Base-by-base conservation (phyloP, 169 alveolate genomes). In the Plasmodium gonderi region DNA sequence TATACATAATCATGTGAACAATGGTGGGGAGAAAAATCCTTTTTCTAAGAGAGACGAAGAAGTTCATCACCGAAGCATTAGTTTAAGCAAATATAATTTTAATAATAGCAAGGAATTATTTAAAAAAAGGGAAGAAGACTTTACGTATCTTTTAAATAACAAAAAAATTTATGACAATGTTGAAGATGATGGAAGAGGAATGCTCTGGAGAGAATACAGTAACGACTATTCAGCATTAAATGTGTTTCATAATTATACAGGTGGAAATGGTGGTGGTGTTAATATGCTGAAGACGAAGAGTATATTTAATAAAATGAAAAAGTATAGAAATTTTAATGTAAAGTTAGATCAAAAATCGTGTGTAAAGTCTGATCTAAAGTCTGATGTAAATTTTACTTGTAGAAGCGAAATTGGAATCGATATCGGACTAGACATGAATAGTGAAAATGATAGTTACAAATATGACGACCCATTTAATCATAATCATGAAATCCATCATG, bases 81-180 rank as follows among this genome's bases (percentile, higher is more conserved):
- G 17, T 3, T 7, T 38, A 20, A 49, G 60, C 11, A 79, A 36
- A 11, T 5, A 51, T 33, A 54, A 79, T 11, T 0, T 54, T 9
- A 54, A 38, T 45, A 23, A 31, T 17, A 17, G 44, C n/a, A 29
- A 69, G 38, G 77, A 54, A 11, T 51, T 44, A 3, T 31, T 82
- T 31, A 44, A n/a, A 6, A 82, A 82, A 45, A 82, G 87, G 47
- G 80, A 82, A 14, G 80, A 82, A 14, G 82, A 82, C 42, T 38
- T 23, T 45, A 68, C 54, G 6, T 69, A 45, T 33, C 49, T 68
- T 7, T 38, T 82, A 40, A 69, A 67, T 5, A 82, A 82, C 38
- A 82, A 82, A 38, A 82, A 82, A 68, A 68, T 68, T 8, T 82
- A 82, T 38, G 92, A 82, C 40, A 49, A 31, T 2, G 17, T 47